Conservation (phyloP, 306 rosid species). For the Crotalaria pallida region DNA sequence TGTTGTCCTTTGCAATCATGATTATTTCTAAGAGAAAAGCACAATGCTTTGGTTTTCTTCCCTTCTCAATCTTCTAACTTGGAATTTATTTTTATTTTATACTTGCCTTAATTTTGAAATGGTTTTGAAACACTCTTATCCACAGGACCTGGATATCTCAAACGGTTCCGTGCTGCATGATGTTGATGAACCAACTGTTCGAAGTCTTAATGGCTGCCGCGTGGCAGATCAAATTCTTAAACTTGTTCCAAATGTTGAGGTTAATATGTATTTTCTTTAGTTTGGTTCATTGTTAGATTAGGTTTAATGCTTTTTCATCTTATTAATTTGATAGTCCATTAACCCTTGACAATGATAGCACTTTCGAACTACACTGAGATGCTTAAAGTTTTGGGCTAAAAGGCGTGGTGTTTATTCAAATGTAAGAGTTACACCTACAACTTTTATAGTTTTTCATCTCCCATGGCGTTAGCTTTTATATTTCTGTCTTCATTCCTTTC, state of each 20-base stretch:
- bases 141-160: constrained; percentile 87
- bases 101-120: constrained; percentile 12
- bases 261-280: constrained; percentile 31
- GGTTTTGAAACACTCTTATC: constrained; percentile 23
- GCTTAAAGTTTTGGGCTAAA: constrained; percentile 96
- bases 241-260: constrained; percentile 92
- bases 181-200: constrained; percentile 85
- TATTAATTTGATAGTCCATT: constrained; percentile 25
- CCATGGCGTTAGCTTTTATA: neutral
- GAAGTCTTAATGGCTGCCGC: constrained; percentile 96
- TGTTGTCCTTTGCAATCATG: neutral
- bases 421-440: constrained; percentile 41
- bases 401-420: constrained; percentile 96
- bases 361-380: constrained; percentile 77
- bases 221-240: constrained; percentile 98
- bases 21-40: neutral
- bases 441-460: neutral
- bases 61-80: neutral
- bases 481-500: neutral
- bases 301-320: constrained; percentile 10
- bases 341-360: constrained; percentile 54
- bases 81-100: constrained; percentile 1
- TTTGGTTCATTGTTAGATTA: constrained; percentile 16
- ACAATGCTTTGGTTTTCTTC: constrained; percentile 6
- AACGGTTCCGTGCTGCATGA: constrained; percentile 58